Base-by-base conservation (phyloP, 331 rosid species). In the Pyrus hybrid region DNA sequence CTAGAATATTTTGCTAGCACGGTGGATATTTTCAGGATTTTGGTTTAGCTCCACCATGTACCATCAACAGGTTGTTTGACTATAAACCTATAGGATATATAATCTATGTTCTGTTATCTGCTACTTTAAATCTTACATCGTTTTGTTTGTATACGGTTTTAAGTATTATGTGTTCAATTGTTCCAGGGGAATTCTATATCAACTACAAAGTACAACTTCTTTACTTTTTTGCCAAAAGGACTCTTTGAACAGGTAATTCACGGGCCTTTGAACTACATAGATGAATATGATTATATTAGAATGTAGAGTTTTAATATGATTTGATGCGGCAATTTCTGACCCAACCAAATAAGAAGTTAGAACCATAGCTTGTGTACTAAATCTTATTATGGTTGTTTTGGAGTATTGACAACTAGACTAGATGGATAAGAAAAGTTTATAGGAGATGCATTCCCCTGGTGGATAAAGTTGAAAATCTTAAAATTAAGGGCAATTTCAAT, bases 201-300 rank as follows among this genome's bases (percentile, higher is more conserved):
- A 1, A 41, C 45, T 18, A 94, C 99, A 18, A 94, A 94, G 85
- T 94, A 87, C 85, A 94, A 80, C 87, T 82, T 94, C 72, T 75
- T 94, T 35, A 91, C 97, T 51, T 94, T 91, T 83, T 75, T 94
- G 43, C 97, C 99, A 4, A 94, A 94, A 81, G 99, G 97, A 79
- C 81, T 94, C 80, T 91, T 90, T 84, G 99, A 94, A 86, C 97
- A 94, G 92, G 99, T 94, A 83, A 87, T 71, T 81, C 83, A 64
- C 54, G 60, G 61, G 71, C 62, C 69, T 85, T 64, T 68, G 37
- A 22, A 51, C 73, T 71, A 67, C 78, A 9, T 45, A 7, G 56
- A 63, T 62, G 51, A 60, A 49, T 56, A 35, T 33, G 75, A 43
- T 79, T 70, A 60, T 74, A 41, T 13, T 43, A 4, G 51, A 63